A percentile compares a stretch with the other conserved stretches of the same genome.
Conservation (phyloP, 495 filamentous ascomycete species). For the Chlorociboria aeruginascens region DNA sequence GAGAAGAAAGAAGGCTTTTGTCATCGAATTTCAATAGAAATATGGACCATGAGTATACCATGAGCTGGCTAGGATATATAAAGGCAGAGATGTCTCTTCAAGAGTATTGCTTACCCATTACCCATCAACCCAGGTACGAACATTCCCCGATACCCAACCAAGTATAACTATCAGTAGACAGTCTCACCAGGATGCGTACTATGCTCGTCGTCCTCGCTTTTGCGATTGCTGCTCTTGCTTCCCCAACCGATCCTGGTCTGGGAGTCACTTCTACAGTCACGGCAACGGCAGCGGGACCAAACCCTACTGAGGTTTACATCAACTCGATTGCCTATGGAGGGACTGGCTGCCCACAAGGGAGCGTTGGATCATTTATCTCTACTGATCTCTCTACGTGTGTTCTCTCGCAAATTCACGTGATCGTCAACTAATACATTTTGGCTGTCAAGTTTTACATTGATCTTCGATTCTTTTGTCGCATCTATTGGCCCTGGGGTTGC, state of each 20-base stretch:
- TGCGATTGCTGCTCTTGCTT: slow-evolving; percentile 4
- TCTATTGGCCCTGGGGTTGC: slow-evolving; percentile 29
- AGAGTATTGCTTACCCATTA: background rate
- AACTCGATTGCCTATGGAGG: slow-evolving; percentile 33
- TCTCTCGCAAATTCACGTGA: background rate
- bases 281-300: background rate
- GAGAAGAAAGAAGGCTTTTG: background rate
- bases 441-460: slow-evolving; percentile 31
- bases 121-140: background rate
- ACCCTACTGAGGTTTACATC: slow-evolving; percentile 23
- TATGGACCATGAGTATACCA: background rate
- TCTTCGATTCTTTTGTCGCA: slow-evolving; percentile 34
- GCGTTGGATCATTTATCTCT: slow-evolving; percentile 29
- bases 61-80: background rate
- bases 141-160: background rate
- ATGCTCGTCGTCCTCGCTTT: slow-evolving; percentile 4
- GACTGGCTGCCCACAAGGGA: slow-evolving; percentile 35
- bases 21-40: background rate
- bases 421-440: background rate
- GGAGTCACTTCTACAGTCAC: background rate
- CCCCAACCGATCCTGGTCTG: slow-evolving; percentile 1
- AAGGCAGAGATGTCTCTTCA: background rate
- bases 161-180: background rate
- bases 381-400: slow-evolving; percentile 22
- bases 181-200: slow-evolving; percentile 7